Base-by-base conservation (phyloP, 495 filamentous ascomycete genomes). In the Podospora pseudocomata region DNA sequence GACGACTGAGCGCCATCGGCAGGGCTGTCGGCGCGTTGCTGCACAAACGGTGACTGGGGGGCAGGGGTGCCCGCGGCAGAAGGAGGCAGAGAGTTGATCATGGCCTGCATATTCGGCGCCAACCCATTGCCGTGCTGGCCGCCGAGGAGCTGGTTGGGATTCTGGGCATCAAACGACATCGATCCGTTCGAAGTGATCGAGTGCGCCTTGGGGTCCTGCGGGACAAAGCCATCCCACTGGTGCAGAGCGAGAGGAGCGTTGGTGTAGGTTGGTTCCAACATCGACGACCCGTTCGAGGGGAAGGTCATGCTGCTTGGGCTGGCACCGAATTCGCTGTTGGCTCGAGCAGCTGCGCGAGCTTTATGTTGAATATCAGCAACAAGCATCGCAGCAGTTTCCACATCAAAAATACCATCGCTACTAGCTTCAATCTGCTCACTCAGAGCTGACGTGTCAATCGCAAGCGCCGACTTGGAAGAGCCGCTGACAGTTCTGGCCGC, bases 301-400 rank as follows among this genome's bases (percentile, higher is more conserved):
- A 91, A 92, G 68, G 89, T 82, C 77, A 89, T 88, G 77, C 88
- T 86, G 44, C 89, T 86, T 74, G 89, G 89, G 73, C 85, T 81
- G 71, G 93, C 89, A 78, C 90, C 92, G 63, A 82, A 77, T 67
- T 76, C 80, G 64, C 74, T 76, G 49, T 79, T 80, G 57, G 79
- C 82, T 60, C 83, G 91, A 82, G 92, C 94, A 53, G 90, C 89
- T 62, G 91, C 92, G 73, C 90, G 91, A 74, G 95, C 94, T 82
- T 97, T 96, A 81, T 97, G 93, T 83, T 96, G 96, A 79, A 98
- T 90, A 81, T 98, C 92, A 77, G 96, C 95, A 86, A 99, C 95
- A 84, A 99, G 88, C 92, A 97, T 97, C 71, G 96, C 95, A 74
- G 95, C 95, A 76, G 93, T 94, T 86, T 99, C 95, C 79, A 97